Base-by-base conservation (phyloP, 2,329 filamentous ascomycete species). In the Fusarium solani-melongenae region DNA sequence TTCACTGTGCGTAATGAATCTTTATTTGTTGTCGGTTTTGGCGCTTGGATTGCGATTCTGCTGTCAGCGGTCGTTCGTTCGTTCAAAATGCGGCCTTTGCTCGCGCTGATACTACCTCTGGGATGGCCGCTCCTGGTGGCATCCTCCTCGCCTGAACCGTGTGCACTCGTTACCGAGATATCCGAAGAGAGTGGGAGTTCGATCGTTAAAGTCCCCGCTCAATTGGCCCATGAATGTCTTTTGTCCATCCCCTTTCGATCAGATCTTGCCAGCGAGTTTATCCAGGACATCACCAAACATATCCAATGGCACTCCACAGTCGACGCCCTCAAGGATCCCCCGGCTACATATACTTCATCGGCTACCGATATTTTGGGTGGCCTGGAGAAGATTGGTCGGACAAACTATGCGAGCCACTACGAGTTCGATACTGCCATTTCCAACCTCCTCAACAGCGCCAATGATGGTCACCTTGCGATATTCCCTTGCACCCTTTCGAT, bases 221-320 rank as follows among this genome's bases (percentile, higher is more conserved):
- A 56, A 31, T 29, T 66, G 7, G 64, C 64, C 5, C 22, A 56
- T 3, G 49, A 66, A 2, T 66, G 64, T 33, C 64, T 66, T 4
- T 10, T 34, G 5, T 66, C 64, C 1, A 62, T 66, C n/a, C 64
- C 64, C 1, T 66, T 56, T 36, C 44, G 62, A 2, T 31, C 58
- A 1, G 31, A 66, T 6, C 58, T 55, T 27, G 58, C 58, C 6
- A 4, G 6, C 0, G 29, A 24, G 36, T 66, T 66, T 11, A 31
- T 66, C 11, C 36, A 39, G 20, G 58, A 66, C 12, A 27, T 66
- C 22, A 33, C 2, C n/a, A 66, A 62, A 7, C 55, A 66, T 22
- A 11, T 66, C 1, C 58, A 66, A 31, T 72, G 64, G 60, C 70
- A 72, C 17, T 71, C 68, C 7, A 72, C 70, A 2, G 36, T 72